A percentile compares a stretch with the other conserved stretches of the same genome.
Evolutionary conservation across 1,284 basidiomycete genomes (phyloP).

Genomic region (Wolfiporia cocos): DNA sequence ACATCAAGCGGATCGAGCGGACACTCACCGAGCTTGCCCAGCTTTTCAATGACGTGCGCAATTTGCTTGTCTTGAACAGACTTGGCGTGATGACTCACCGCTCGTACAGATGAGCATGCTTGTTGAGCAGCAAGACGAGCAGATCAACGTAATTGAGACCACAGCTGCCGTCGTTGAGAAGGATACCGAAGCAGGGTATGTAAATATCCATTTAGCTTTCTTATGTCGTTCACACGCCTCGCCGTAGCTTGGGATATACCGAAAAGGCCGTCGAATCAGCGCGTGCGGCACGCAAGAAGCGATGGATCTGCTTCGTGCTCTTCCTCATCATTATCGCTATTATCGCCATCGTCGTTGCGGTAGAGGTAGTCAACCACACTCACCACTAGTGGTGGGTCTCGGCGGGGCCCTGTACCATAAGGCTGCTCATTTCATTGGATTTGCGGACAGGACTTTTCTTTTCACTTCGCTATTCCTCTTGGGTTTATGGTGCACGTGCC

Average conservation of each 20-base stretch:
- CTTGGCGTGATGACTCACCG: background rate
- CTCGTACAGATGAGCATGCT: slow-evolving; percentile 75
- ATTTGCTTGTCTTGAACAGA: background rate
- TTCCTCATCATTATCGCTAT: slow-evolving; percentile 52
- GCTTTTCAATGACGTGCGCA: slow-evolving; percentile 85
- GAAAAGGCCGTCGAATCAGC: slow-evolving; percentile 86
- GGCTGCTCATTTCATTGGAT: background rate
- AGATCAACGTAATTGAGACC: slow-evolving; percentile 74
- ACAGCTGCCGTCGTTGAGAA: slow-evolving; percentile 69
- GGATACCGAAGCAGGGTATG: slow-evolving; percentile 81
- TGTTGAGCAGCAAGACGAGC: slow-evolving; percentile 90
- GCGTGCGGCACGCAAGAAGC: slow-evolving; percentile 87
- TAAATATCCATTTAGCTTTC: slow-evolving; percentile 12
- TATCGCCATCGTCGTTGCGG: slow-evolving; percentile 54
- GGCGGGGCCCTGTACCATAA: background rate
- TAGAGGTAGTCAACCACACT: slow-evolving; percentile 36
- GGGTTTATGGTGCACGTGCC: background rate
- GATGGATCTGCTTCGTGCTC: slow-evolving; percentile 85
- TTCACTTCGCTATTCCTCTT: background rate
- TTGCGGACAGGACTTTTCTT: slow-evolving; percentile 10
- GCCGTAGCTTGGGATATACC: slow-evolving; percentile 66
- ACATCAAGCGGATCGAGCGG: slow-evolving; percentile 92
- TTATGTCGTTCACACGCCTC: slow-evolving; percentile 4
- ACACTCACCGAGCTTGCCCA: slow-evolving; percentile 92
- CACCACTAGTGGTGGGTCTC: slow-evolving; percentile 9